phyloP scores from a whole-genome alignment of 2,329 filamentous ascomycete species.

The Cladobotryum protrusum region DNA sequence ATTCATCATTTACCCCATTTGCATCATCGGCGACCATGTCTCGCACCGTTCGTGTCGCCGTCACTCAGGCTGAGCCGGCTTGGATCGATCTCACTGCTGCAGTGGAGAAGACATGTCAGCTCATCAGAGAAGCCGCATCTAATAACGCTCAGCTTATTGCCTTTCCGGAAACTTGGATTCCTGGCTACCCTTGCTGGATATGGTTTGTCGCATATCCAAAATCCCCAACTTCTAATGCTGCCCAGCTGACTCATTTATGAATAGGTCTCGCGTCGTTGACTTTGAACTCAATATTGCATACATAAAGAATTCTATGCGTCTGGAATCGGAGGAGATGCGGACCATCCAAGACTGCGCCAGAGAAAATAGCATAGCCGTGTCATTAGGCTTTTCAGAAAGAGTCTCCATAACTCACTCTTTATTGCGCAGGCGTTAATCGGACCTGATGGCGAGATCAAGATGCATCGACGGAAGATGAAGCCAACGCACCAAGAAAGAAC shows the following conservation, averaged over 20 bases:
- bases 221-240: neutral
- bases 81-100: slow-evolving; percentile 51
- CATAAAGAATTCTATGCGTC: slow-evolving; percentile 17
- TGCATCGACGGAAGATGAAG: slow-evolving; percentile 41
- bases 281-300: neutral
- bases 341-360: slow-evolving; percentile 31
- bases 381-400: slow-evolving; percentile 43
- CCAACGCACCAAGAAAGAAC: slow-evolving; percentile 39
- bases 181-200: slow-evolving; percentile 38
- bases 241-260: slow-evolving; percentile 9
- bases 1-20: too few species aligned
- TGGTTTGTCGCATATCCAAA: slow-evolving; percentile 19
- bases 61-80: slow-evolving; percentile 52
- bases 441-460: slow-evolving; percentile 35
- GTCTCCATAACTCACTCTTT: slow-evolving; percentile 35
- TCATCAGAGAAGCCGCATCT: slow-evolving; percentile 47
- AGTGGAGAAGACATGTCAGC: slow-evolving; percentile 47
- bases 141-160: slow-evolving; percentile 47
- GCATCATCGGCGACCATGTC: too few species aligned
- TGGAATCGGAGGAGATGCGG: slow-evolving; percentile 34
- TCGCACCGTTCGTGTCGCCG: slow-evolving; percentile 32
- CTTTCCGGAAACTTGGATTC: slow-evolving; percentile 47
- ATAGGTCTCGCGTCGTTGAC: neutral
- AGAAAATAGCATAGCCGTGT: slow-evolving; percentile 35
- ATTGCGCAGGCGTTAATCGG: slow-evolving; percentile 46